Conservation (phyloP, 2,329 filamentous ascomycete genomes). For the Zalaria sp. region DNA sequence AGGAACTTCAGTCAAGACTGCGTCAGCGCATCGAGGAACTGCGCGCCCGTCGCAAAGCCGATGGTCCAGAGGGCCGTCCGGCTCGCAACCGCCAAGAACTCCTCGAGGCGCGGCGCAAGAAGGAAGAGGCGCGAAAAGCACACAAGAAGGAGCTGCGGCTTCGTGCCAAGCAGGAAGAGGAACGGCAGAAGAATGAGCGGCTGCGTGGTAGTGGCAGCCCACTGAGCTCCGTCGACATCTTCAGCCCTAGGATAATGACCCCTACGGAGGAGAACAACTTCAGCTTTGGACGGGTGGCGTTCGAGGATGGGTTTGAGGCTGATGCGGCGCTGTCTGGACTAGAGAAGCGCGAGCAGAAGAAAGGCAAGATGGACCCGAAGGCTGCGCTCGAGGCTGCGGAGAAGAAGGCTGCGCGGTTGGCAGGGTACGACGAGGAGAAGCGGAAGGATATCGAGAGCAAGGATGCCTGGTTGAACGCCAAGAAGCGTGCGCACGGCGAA, state of each 20-base stretch:
- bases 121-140: slow-evolving; percentile 72
- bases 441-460: slow-evolving; percentile 82
- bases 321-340: slow-evolving; percentile 53
- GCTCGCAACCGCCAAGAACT: slow-evolving; percentile 82
- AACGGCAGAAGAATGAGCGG: slow-evolving; percentile 40
- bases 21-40: slow-evolving; percentile 74
- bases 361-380: slow-evolving; percentile 71
- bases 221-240: slow-evolving; percentile 28
- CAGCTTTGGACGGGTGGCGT: slow-evolving; percentile 82
- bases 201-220: slow-evolving; percentile 46
- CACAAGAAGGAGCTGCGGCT: slow-evolving; percentile 77
- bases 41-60: slow-evolving; percentile 74
- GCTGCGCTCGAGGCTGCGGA: slow-evolving; percentile 76
- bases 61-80: slow-evolving; percentile 65
- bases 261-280: slow-evolving; percentile 49
- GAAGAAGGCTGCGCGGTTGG: slow-evolving; percentile 70
- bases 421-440: slow-evolving; percentile 63
- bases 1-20: slow-evolving; percentile 63
- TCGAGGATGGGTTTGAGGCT: slow-evolving; percentile 69
- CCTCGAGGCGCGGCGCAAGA: slow-evolving; percentile 75
- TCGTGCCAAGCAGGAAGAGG: slow-evolving; percentile 68
- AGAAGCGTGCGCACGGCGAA: slow-evolving; percentile 78
- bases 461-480: slow-evolving; percentile 83
- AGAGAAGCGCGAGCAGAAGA: slow-evolving; percentile 53
- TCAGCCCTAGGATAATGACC: slow-evolving; percentile 36